Evolutionary conservation across 2,329 filamentous ascomycete species (phyloP).

Genomic region (Zalaria sp.): DNA sequence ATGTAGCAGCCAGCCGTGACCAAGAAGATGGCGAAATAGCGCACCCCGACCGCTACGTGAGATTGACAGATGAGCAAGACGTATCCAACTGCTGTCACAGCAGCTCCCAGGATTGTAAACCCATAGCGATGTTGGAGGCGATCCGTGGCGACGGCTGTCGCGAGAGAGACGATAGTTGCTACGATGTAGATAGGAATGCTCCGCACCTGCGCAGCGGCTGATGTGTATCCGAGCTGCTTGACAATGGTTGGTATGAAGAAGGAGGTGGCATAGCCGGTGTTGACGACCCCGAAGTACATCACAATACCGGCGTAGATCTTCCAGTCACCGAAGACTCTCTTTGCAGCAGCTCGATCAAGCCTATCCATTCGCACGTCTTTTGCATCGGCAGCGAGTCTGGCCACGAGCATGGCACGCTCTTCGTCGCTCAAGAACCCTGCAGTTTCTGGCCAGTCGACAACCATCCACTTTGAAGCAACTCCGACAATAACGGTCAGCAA

Average conservation of each 20-base stretch:
- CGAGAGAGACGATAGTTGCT: conserved; percentile 23
- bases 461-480: conserved; percentile 14
- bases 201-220: conserved; percentile 23
- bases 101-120: conserved; percentile 38
- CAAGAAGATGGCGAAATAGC: conserved; percentile 42
- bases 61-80: conserved; percentile 38
- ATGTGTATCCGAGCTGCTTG: conserved; percentile 26
- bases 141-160: conserved; percentile 36
- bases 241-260: conserved; percentile 30
- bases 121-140: conserved; percentile 35
- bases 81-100: conserved; percentile 40
- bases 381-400: conserved; percentile 21
- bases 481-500: conserved; percentile 13
- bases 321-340: conserved; percentile 33
- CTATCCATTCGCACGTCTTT: conserved; percentile 38
- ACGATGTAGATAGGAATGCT: conserved; percentile 25
- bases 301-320: conserved; percentile 30
- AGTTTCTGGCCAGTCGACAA: conserved; percentile 30
- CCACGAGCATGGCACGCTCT: conserved; percentile 29
- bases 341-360: conserved; percentile 32
- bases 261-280: conserved; percentile 30
- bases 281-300: conserved; percentile 23
- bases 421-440: conserved; percentile 32
- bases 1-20: conserved; percentile 40
- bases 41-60: conserved; percentile 25